Evolutionary conservation across 148 eudicot genomes (phyloP), one percentile per base, ranked within the genome.

Genomic region (Fagopyrum tataricum): DNA sequence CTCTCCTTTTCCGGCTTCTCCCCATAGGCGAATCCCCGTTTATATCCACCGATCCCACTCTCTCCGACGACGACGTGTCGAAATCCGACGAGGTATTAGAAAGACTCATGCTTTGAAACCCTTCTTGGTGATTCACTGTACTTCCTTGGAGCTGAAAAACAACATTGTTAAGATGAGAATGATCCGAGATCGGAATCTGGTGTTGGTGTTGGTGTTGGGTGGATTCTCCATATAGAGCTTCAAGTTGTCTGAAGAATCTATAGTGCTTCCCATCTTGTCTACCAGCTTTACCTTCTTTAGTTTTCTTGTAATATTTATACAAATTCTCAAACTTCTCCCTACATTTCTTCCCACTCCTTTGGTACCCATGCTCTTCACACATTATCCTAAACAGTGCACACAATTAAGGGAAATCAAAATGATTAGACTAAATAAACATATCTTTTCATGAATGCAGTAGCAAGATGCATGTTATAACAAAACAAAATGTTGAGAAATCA

Each of bases 271-370:
- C 99, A 70, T 96, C 97, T 86, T 96, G 99, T 76, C 99, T 80
- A 6, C 99, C 99, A 18, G 99, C 97, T 74, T 96, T 96, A 5
- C 99, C 96, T 76, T 90, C 99, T 67, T 90, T 96, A 23, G 99
- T 96, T 77, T 96, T 96, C 84, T 92, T 96, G 90, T 96, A 96
- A 51, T 96, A 96, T 72, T 96, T 96, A 86, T 92, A 92, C 78
- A 96, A 73, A 70, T 96, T 96, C 78, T 92, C 99, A 70, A 96
- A 96, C 71, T 96, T 96, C 74, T 96, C 99, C 76, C 96, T 88
- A 84, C 99, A 96, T 82, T 96, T 96, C 73, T 96, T 96, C 64
- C 99, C 97, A 79, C 91, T 96, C 74, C 99, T 90, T 87, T 96
- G 97, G 67, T 92, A 92, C 44, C 97, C 97, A 85, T 96, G 90